Conservation (phyloP, 1,284 basidiomycete species). For the Bjerkandera adusta region DNA sequence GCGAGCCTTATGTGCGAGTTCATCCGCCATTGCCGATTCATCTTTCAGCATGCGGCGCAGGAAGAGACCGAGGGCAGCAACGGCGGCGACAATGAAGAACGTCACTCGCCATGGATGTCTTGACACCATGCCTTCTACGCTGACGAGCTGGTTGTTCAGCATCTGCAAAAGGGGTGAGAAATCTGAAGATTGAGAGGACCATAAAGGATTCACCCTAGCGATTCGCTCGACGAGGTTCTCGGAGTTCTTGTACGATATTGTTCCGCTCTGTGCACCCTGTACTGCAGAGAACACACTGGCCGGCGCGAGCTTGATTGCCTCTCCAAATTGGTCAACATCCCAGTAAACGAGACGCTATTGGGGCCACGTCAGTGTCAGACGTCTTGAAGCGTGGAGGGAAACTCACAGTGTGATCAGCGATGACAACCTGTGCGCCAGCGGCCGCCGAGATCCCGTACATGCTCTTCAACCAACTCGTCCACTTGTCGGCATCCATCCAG, state of each 20-base stretch:
- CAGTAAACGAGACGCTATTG: conserved; percentile 68
- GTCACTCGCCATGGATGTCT: conserved; percentile 34
- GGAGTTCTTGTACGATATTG: conserved; percentile 59
- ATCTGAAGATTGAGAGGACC: not conserved
- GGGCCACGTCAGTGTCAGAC: conserved; percentile 21
- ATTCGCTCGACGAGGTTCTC: conserved; percentile 67
- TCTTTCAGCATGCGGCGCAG: conserved; percentile 17
- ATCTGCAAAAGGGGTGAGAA: conserved; percentile 35
- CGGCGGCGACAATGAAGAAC: conserved; percentile 20
- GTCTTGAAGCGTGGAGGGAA: not conserved
- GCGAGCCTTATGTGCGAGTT: conserved; percentile 13
- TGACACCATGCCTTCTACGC: conserved; percentile 43
- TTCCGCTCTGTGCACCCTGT: conserved; percentile 61
- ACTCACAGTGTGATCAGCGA: conserved; percentile 80
- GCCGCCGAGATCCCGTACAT: conserved; percentile 68
- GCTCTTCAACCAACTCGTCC: conserved; percentile 84
- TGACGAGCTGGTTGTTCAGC: conserved; percentile 47
- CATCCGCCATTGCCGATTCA: conserved; percentile 10
- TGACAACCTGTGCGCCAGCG: conserved; percentile 54
- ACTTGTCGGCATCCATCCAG: conserved; percentile 81
- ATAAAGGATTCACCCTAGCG: conserved; percentile 51
- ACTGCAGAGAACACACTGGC: conserved; percentile 68
- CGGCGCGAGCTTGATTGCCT: conserved; percentile 52
- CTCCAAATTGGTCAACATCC: conserved; percentile 50
- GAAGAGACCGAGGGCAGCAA: conserved; percentile 19